Conservation (phyloP, 768 basidiomycete species). For the Pisolithus sp. region DNA sequence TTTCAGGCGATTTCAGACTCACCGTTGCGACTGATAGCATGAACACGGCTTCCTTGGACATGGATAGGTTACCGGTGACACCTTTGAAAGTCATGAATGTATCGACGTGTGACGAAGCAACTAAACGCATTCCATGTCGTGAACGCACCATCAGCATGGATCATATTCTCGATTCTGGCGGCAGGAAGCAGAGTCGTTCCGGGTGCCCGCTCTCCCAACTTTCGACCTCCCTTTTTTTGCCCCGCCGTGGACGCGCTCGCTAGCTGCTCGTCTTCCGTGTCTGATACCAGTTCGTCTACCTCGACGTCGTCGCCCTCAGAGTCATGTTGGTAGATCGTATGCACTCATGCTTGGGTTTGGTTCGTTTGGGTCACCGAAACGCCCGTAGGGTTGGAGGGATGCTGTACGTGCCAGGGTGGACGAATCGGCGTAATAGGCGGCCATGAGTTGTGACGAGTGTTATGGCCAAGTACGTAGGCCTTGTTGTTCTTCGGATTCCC, state of each 20-base stretch:
- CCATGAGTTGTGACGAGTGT: slow-evolving; percentile 18
- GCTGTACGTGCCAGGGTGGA: slow-evolving; percentile 26
- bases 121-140: slow-evolving; percentile 3
- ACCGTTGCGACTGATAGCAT: slow-evolving; percentile 75
- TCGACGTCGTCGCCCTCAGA: slow-evolving; percentile 29
- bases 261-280: slow-evolving; percentile 26
- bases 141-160: slow-evolving; percentile 67
- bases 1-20: slow-evolving; percentile 9
- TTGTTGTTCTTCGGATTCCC: slow-evolving; percentile 5
- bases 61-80: slow-evolving; percentile 51
- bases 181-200: slow-evolving; percentile 67
- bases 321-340: slow-evolving; percentile 29
- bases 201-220: slow-evolving; percentile 40
- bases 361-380: slow-evolving; percentile 19
- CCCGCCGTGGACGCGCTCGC: slow-evolving; percentile 15
- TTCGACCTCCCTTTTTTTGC: slow-evolving; percentile 25
- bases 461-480: slow-evolving; percentile 4
- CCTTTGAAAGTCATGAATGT: slow-evolving; percentile 31
- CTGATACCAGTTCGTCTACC: slow-evolving; percentile 30
- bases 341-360: slow-evolving; percentile 20
- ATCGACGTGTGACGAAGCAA: slow-evolving; percentile 9
- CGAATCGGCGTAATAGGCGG: slow-evolving; percentile 25
- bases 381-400: slow-evolving; percentile 26
- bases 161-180: slow-evolving; percentile 64
- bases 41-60: slow-evolving; percentile 74